phyloP scores from a whole-genome alignment of 306 rosid genomes.

The Sphenostylis stenocarpa region DNA sequence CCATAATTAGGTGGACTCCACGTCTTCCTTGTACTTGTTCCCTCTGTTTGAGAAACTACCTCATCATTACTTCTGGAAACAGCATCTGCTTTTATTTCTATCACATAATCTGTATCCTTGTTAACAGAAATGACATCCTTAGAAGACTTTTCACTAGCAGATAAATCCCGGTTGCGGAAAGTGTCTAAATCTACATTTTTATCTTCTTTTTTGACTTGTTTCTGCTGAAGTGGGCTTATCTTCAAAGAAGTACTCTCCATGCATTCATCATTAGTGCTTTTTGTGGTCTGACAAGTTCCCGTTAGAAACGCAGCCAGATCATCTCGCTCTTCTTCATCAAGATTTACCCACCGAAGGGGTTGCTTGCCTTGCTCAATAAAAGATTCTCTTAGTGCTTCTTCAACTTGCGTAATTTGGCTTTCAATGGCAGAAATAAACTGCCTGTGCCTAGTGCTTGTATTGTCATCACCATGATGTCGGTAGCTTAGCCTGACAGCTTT shows the following conservation, averaged over 20 bases:
- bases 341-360: conserved; percentile 82
- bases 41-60: conserved; percentile 63
- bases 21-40: conserved; percentile 64
- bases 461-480: conserved; percentile 59
- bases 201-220: conserved; percentile 43
- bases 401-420: conserved; percentile 77
- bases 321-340: conserved; percentile 80
- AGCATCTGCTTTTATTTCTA: conserved; percentile 56
- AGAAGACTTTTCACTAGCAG: conserved; percentile 43
- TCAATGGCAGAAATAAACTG: conserved; percentile 85
- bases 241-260: conserved; percentile 37
- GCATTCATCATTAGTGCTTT: conserved; percentile 41
- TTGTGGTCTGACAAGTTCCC: conserved; percentile 52
- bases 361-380: conserved; percentile 67
- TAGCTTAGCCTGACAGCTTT: conserved; percentile 84
- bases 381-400: conserved; percentile 63
- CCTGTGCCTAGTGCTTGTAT: conserved; percentile 64
- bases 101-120: conserved; percentile 38
- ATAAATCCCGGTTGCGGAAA: conserved; percentile 36
- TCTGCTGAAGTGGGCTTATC: conserved; percentile 42
- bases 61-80: conserved; percentile 55
- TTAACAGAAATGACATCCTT: conserved; percentile 42
- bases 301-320: conserved; percentile 93
- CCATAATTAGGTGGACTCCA: conserved; percentile 62
- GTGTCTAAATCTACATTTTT: conserved; percentile 32